Evolutionary conservation across 1,284 basidiomycete genomes (phyloP).

Genomic region (Rhizoctonia solani): DNA sequence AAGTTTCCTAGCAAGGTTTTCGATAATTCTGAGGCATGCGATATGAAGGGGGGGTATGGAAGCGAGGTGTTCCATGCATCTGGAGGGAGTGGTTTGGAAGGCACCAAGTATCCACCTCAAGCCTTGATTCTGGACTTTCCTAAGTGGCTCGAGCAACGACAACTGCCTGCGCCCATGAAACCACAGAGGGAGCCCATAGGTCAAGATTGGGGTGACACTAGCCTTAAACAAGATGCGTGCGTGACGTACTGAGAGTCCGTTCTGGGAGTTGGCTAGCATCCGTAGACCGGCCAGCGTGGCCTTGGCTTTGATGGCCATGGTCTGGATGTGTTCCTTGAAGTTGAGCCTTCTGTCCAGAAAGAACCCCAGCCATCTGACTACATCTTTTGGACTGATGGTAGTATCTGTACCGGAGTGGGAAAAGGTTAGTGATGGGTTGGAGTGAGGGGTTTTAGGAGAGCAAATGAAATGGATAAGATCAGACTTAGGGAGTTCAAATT

Average conservation of each 20-base stretch:
- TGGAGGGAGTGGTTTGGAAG: background rate
- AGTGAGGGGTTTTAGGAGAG: background rate
- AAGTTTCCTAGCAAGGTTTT: background rate
- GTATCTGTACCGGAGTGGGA: too few relatives aligned
- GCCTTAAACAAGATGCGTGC: background rate
- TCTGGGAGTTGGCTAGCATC: slow-evolving; percentile 12
- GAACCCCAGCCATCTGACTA: slow-evolving; percentile 36
- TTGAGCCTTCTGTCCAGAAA: slow-evolving; percentile 14
- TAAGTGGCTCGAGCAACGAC: background rate
- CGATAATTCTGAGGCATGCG: background rate
- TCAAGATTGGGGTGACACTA: background rate
- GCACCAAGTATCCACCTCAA: background rate
- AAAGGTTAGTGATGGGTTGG: too few relatives aligned
- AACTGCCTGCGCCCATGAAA: background rate
- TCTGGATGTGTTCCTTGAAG: slow-evolving; percentile 6
- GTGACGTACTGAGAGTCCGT: background rate
- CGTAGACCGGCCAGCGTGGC: background rate
- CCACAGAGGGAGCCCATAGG: background rate
- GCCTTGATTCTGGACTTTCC: background rate
- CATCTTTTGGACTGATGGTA: too few relatives aligned
- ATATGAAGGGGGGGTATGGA: background rate
- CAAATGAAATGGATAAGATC: background rate
- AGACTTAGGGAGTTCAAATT: background rate
- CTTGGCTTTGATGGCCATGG: background rate
- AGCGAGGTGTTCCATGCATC: background rate